Conservation (phyloP, 768 basidiomycete species). For the Solioccasus polychromus region DNA sequence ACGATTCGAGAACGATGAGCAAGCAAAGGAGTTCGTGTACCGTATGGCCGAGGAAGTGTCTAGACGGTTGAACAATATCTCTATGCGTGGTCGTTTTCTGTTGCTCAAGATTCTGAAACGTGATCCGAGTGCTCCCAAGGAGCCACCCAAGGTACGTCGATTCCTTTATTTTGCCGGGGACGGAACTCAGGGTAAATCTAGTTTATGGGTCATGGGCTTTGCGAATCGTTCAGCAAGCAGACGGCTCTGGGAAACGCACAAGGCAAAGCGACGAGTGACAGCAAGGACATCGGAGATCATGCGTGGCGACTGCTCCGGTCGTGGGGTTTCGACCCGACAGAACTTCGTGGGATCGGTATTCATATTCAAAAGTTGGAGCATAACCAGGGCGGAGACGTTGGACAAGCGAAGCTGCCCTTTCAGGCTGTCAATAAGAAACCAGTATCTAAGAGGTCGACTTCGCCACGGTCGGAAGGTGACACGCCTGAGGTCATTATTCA, state of each 20-base stretch:
- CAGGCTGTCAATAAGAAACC: slow-evolving; percentile 21
- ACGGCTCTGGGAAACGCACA: slow-evolving; percentile 53
- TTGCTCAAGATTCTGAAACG: slow-evolving; percentile 90
- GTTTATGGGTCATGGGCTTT: slow-evolving; percentile 91
- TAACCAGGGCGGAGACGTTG: slow-evolving; percentile 35
- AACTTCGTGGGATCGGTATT: slow-evolving; percentile 89
- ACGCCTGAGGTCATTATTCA: slow-evolving; percentile 26
- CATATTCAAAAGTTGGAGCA: slow-evolving; percentile 87
- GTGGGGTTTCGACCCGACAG: slow-evolving; percentile 76
- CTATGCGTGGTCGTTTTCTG: slow-evolving; percentile 69
- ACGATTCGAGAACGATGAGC: slow-evolving; percentile 78
- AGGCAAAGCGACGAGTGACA: slow-evolving; percentile 72
- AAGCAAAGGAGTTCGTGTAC: slow-evolving; percentile 75
- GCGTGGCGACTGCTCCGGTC: slow-evolving; percentile 73
- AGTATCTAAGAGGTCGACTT: background rate
- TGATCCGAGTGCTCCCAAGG: slow-evolving; percentile 80
- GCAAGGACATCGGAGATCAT: slow-evolving; percentile 65
- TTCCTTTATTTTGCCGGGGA: background rate
- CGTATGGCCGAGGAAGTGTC: slow-evolving; percentile 79
- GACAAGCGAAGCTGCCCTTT: slow-evolving; percentile 67
- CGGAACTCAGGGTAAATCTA: slow-evolving; percentile 27
- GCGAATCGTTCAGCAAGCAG: slow-evolving; percentile 80
- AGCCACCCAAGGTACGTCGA: slow-evolving; percentile 76
- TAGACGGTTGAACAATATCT: slow-evolving; percentile 62
- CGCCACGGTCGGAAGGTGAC: slow-evolving; percentile 1